Base-by-base conservation (phyloP, 2,329 filamentous ascomycete genomes). In the Chrysoporthe austroafricana region DNA sequence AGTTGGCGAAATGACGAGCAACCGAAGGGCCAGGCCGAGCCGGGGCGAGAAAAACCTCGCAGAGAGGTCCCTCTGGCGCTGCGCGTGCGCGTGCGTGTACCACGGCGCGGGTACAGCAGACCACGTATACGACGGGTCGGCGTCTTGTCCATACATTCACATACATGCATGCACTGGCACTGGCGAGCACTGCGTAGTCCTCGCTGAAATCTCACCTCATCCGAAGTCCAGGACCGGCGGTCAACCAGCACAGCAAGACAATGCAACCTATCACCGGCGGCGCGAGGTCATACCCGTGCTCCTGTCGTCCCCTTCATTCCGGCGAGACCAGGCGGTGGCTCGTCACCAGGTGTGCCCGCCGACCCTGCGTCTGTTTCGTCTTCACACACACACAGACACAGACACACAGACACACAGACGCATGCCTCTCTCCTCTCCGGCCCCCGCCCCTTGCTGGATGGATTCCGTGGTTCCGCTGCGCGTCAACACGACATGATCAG, bases 1-100 rank as follows among this genome's bases (percentile, higher is more conserved):
- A 63, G 50, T 63, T 64, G 62, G 65, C 68, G 68, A 63, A 52
- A 67, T 69, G 68, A 67, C 68, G 68, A 67, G 60, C 62, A 64
- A 43, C 63, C 59, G 64, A 62, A 54, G 50, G 36, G 6, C 26
- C 26, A 57, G 32, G 43, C 4, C 50, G 50, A 9, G 50, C 50
- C 50, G 21, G 50, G 26, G 50, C 50, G 11, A 54, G 21, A 34
- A 54, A 52, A 54, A 54, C 21, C 50, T 54, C 50, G 50, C 50
- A 54, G 11, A 21, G 32, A 54, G 21, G 50, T 54, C 26, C 32
- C 50, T 54, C 32, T 13, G 21, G 32, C 21, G 21, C 50, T 34
- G 21, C 21, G 21, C 50, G 50, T 6, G 50, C 16, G 50, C 32
- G 50, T 32, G 50, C 11, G 21, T 54, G 50, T 54, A 52, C 21